phyloP scores from a whole-genome alignment of 2,329 filamentous ascomycete species.

The Epichloe sylvatica region DNA sequence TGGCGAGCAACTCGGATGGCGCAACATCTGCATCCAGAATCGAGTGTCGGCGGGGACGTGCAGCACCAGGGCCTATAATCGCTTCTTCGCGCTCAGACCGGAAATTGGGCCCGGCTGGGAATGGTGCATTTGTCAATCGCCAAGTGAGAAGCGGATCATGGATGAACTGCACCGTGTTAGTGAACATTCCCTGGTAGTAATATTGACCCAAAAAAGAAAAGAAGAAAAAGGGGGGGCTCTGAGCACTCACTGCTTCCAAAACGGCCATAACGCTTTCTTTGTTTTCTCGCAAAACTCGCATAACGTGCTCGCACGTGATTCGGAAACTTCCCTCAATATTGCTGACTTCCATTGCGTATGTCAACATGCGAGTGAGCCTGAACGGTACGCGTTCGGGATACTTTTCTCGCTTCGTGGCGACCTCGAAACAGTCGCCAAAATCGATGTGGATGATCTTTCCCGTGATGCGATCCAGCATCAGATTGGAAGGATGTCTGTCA shows the following conservation, averaged over 20 bases:
- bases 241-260: slow-evolving; percentile 74
- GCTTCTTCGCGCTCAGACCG: slow-evolving; percentile 43
- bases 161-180: slow-evolving; percentile 59
- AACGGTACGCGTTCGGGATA: slow-evolving; percentile 97
- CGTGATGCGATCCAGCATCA: slow-evolving; percentile 92
- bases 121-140: slow-evolving; percentile 59
- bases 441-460: slow-evolving; percentile 98
- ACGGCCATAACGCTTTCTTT: slow-evolving; percentile 99
- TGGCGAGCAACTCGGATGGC: slow-evolving; percentile 43
- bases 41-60: slow-evolving; percentile 49
- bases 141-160: slow-evolving; percentile 98
- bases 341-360: slow-evolving; percentile 99
- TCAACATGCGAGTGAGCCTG: slow-evolving; percentile 95
- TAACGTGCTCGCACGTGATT: slow-evolving; percentile 95
- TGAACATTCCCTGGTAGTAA: background rate
- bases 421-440: slow-evolving; percentile 98
- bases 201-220: background rate
- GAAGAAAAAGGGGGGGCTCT: background rate
- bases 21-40: slow-evolving; percentile 52
- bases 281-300: slow-evolving; percentile 90
- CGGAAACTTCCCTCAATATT: slow-evolving; percentile 99
- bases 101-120: slow-evolving; percentile 54
- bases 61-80: slow-evolving; percentile 31
- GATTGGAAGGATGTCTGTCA: slow-evolving; percentile 91
- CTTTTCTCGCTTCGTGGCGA: slow-evolving; percentile 98